Base-by-base conservation (phyloP, 1,284 basidiomycete species). In the Sanghuangporus weigelae region DNA sequence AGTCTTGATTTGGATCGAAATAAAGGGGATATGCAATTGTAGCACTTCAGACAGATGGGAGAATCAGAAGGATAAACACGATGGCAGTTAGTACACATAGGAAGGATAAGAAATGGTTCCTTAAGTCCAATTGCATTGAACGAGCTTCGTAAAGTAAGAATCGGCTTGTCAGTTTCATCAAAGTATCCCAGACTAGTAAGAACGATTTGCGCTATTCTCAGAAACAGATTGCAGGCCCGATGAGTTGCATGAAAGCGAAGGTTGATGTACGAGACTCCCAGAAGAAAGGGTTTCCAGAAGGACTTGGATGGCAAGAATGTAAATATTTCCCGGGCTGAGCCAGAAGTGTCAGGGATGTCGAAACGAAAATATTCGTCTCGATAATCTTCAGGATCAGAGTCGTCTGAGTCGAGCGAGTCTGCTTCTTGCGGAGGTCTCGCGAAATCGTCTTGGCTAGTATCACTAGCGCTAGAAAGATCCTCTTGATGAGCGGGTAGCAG, bases 81-180 rank as follows among this genome's bases (percentile, higher is more conserved):
- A 12, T 21, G 40, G 36, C 61, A 62, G 5, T n/a, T 19, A 36
- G 42, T 21, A 48, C 61, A 62, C 54, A 62, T 57, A 16, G 55
- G 54, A 12, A 57, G 35, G 39, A 57, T 19, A 14, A 35, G 7
- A 38, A 62, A 62, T 5, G 14, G 46, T 19, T 57, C 61, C 14
- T 39, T 16, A 35, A 62, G 61, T 14, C 61, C 61, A 16, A 56
- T 7, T 12, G 54, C 10, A 19, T 16, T 56, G 57, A 59, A 48
- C 7, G 57, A 7, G 12, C 7, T 7, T 5, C 23, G 39, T 14
- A 59, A 35, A 7, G 39, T 48, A 7, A 21, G 7, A 14, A 39
- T 21, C 11, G 21, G 57, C 21, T 59, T 59, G 44, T 59, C 40
- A 23, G 40, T 21, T 48, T 44, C 4, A 7, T 11, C n/a, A n/a